A percentile compares a stretch with the other conserved stretches of the same genome.
These are phyloP conservation scores for Melianthus villosus DNA, from an alignment of 441 rosid genomes.

Conservation along the genomic window DNA sequence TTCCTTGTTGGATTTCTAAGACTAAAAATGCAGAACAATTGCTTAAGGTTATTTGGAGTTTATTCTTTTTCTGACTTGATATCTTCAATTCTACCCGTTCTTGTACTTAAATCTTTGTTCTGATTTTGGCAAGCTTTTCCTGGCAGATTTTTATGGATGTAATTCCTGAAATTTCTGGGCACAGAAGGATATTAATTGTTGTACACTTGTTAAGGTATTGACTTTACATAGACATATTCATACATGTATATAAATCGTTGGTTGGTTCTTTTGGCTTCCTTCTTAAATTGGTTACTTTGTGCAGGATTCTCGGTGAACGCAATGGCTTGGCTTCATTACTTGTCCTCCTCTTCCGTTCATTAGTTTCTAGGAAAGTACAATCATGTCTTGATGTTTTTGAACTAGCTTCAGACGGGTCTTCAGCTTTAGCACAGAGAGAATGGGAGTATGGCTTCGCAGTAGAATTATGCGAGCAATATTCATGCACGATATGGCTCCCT, in stretches of 20 bases:
- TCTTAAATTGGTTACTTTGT: constrained; percentile 12
- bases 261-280: no score
- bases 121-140: no score
- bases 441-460: constrained; percentile 78
- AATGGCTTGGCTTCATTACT: constrained; percentile 69
- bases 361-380: constrained; percentile 40
- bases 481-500: constrained; percentile 80
- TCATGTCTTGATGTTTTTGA: constrained; percentile 19
- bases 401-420: constrained; percentile 17
- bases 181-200: constrained; percentile 69
- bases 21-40: constrained; percentile 34
- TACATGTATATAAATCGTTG: no score
- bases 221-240: no score
- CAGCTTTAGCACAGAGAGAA: constrained; percentile 30
- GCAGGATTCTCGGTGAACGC: constrained; percentile 74
- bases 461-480: constrained; percentile 64
- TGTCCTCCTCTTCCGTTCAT: constrained; percentile 53
- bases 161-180: constrained; percentile 66
- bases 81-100: no score
- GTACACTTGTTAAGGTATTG: constrained; percentile 65
- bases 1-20: constrained; percentile 82
- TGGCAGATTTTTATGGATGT: constrained; percentile 66
- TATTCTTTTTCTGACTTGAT: no score
- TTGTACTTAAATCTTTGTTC: no score
- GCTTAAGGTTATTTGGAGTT: constrained; percentile 43